Evolutionary conservation across 305 asterid species (phyloP).

Genomic region (Fraxinus greggii): DNA sequence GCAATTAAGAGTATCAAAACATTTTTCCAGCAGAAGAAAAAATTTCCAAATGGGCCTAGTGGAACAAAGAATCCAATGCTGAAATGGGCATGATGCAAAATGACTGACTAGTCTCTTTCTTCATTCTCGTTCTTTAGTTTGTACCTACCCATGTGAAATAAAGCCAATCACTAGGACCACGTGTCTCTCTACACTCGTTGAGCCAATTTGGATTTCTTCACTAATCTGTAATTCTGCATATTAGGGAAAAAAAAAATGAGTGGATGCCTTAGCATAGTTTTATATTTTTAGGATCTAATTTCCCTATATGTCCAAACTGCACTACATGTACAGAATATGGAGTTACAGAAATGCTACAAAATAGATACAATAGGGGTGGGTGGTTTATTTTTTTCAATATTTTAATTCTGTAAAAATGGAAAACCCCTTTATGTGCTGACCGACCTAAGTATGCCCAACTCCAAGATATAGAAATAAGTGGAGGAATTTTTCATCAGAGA

Average conservation of each 20-base stretch:
- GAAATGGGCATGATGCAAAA: slow-evolving; percentile 19
- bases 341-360: no score
- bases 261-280: no score
- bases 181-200: slow-evolving; percentile 18
- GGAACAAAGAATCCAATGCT: slow-evolving; percentile 11
- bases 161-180: slow-evolving; percentile 32
- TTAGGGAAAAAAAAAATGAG: no score
- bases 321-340: no score
- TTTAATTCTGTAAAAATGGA: no score
- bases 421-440: neutral
- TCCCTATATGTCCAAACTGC: no score
- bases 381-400: no score
- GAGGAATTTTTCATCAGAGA: neutral
- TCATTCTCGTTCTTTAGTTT: slow-evolving; percentile 15
- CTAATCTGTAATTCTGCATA: no score
- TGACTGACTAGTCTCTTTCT: slow-evolving; percentile 22
- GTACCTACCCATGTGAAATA: neutral
- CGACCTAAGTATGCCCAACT: neutral
- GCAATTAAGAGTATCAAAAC: slow-evolving; percentile 3
- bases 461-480: neutral
- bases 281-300: slow-evolving; percentile 10
- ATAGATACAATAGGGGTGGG: no score
- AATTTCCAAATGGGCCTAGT: slow-evolving; percentile 17
- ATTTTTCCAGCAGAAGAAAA: slow-evolving; percentile 11
- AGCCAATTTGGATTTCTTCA: slow-evolving; percentile 3